Evolutionary conservation across 2,329 filamentous ascomycete species (phyloP).

Genomic region (Endothia cerciana): DNA sequence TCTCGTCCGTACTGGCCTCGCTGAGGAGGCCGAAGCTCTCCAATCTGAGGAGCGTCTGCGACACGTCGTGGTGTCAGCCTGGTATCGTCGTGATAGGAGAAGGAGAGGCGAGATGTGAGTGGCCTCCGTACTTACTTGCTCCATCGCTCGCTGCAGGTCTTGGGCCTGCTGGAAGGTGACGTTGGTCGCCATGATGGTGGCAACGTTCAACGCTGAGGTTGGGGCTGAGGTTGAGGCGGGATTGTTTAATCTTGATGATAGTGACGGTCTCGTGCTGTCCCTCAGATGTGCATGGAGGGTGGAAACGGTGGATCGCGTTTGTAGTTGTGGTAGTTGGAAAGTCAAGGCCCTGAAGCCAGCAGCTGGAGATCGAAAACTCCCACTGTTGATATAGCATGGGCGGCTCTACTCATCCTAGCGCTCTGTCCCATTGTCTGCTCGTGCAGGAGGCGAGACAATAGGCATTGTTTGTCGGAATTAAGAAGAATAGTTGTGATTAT

Average conservation of each 20-base stretch:
- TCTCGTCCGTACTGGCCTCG: slow-evolving; percentile 18
- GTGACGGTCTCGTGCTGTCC: too few relatives aligned
- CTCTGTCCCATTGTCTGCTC: too few relatives aligned
- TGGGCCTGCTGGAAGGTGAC: not conserved
- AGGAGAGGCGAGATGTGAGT: not conserved
- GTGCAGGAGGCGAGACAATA: too few relatives aligned
- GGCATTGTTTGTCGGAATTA: too few relatives aligned
- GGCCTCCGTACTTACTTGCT: not conserved
- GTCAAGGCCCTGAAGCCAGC: too few relatives aligned
- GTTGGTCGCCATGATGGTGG: not conserved
- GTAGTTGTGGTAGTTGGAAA: too few relatives aligned
- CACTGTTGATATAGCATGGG: too few relatives aligned
- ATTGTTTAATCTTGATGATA: not conserved
- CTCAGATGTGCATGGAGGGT: too few relatives aligned
- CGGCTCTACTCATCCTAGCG: too few relatives aligned
- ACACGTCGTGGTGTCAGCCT: not conserved
- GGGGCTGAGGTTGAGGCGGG: not conserved
- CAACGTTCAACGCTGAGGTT: not conserved
- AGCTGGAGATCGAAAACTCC: too few relatives aligned
- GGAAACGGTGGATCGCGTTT: too few relatives aligned
- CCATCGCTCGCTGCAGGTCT: not conserved
- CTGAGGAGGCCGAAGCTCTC: slow-evolving; percentile 14
- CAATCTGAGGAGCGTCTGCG: slow-evolving; percentile 20
- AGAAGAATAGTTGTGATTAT: too few relatives aligned
- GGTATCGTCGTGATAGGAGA: not conserved